Conservation (phyloP, 345 rosid genomes). For the Camelina hispida region DNA sequence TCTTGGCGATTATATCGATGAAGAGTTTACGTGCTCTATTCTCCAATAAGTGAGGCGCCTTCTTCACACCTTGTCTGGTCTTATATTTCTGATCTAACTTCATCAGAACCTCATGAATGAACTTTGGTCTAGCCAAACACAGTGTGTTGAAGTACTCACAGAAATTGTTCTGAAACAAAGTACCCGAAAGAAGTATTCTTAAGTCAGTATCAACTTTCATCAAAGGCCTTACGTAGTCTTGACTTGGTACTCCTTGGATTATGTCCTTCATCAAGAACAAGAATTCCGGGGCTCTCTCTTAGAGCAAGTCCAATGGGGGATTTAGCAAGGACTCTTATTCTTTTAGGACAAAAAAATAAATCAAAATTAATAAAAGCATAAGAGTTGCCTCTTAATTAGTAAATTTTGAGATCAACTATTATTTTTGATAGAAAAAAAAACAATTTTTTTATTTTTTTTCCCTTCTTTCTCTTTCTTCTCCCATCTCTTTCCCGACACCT, state of each 20-base stretch:
- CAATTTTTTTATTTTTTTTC: too few species aligned
- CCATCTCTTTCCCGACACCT: too few species aligned
- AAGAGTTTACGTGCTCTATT: constrained; percentile 85
- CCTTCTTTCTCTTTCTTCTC: too few species aligned
- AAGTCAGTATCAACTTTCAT: constrained; percentile 87
- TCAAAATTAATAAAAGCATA: too few species aligned
- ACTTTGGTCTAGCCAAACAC: constrained; percentile 89
- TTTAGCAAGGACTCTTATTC: too few species aligned
- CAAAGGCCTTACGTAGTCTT: constrained; percentile 82
- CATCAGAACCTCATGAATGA: constrained; percentile 73
- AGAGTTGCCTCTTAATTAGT: too few species aligned
- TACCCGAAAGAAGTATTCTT: constrained; percentile 86
- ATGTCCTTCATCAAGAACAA: constrained; percentile 95
- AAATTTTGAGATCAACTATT: too few species aligned
- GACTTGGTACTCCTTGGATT: constrained; percentile 97
- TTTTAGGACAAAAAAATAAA: too few species aligned
- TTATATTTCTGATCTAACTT: constrained; percentile 68
- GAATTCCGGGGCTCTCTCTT: constrained; percentile 88
- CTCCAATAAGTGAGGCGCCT: constrained; percentile 77
- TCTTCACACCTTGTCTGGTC: constrained; percentile 50
- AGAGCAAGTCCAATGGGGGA: too few species aligned
- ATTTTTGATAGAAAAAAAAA: too few species aligned
- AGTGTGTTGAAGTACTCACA: constrained; percentile 94
- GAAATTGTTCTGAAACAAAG: constrained; percentile 95
- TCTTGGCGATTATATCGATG: constrained; percentile 75